A percentile compares a stretch with the other conserved stretches of the same genome.
Evolutionary conservation across 2,329 filamentous ascomycete genomes (phyloP).

Genomic region (Hypoxylon sp.): DNA sequence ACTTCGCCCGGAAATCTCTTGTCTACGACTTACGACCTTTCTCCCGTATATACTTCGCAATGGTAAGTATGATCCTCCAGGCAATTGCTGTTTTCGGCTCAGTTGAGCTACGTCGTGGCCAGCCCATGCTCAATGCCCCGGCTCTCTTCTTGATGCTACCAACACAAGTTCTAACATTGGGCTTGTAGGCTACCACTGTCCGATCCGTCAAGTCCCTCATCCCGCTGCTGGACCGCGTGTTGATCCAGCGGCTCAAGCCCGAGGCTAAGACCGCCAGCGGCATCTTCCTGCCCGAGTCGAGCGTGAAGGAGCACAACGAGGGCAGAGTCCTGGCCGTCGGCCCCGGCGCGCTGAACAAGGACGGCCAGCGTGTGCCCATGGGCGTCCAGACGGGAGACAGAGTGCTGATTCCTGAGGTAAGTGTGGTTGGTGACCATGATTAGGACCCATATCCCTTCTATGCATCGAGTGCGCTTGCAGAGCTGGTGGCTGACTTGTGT

Average conservation of each 20-base stretch:
- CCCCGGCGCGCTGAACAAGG: conserved; percentile 86
- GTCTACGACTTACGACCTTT: conserved; percentile 3
- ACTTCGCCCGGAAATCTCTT: conserved; percentile 21
- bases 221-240: conserved; percentile 96
- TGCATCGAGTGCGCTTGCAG: not conserved
- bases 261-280: conserved; percentile 96
- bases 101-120: not conserved
- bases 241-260: conserved; percentile 97
- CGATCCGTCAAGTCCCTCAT: conserved; percentile 95
- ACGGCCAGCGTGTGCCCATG: conserved; percentile 88
- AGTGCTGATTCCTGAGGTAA: conserved; percentile 94
- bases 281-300: conserved; percentile 97
- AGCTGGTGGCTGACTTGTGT: conserved; percentile 26
- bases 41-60: conserved; percentile 39
- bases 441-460: too few relatives aligned
- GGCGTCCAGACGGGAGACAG: conserved; percentile 87
- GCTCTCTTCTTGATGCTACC: not conserved
- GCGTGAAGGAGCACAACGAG: conserved; percentile 98
- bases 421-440: too few relatives aligned
- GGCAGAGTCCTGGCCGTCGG: conserved; percentile 96
- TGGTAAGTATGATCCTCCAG: conserved; percentile 42
- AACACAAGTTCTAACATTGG: not conserved
- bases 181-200: conserved; percentile 75
- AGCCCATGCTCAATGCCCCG: not conserved
- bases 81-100: not conserved